Evolutionary conservation across 306 rosid species (phyloP).

Genomic region (Sphenostylis stenocarpa): DNA sequence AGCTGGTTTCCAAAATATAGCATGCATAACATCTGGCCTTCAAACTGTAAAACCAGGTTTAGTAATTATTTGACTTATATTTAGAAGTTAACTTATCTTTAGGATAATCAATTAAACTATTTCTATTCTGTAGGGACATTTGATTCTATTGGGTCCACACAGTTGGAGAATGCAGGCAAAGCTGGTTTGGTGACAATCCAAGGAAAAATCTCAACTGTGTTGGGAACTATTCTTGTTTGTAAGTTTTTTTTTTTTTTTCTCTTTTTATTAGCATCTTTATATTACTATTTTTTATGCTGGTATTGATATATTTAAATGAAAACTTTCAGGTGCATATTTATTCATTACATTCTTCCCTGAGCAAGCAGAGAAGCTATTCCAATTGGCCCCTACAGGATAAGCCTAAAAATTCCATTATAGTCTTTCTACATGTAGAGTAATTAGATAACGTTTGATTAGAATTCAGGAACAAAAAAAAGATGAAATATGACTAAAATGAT

Average conservation of each 20-base stretch:
- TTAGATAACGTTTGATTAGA: constrained; percentile 20
- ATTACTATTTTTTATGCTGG: constrained; percentile 11
- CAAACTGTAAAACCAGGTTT: constrained; percentile 82
- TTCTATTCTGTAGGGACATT: constrained; percentile 61
- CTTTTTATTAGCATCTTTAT: not conserved
- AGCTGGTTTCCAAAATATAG: constrained; percentile 76
- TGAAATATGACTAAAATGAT: constrained; percentile 19
- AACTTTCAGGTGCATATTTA: constrained; percentile 72
- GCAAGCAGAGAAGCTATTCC: constrained; percentile 88
- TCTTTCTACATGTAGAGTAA: constrained; percentile 34
- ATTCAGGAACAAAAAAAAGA: constrained; percentile 21
- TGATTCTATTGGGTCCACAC: constrained; percentile 72
- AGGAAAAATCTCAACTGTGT: constrained; percentile 85
- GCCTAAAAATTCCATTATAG: not conserved
- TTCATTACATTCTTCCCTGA: constrained; percentile 95
- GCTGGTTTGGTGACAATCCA: constrained; percentile 86
- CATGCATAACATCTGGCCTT: constrained; percentile 87
- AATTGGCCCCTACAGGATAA: constrained; percentile 57
- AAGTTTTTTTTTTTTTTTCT: constrained; percentile 44
- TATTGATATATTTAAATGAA: constrained; percentile 27
- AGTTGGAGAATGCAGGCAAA: constrained; percentile 92
- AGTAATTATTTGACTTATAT: not conserved
- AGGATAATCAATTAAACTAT: not conserved
- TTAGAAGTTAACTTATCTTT: not conserved
- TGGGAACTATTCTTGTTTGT: constrained; percentile 92